A percentile compares a stretch with the other conserved stretches of the same genome.
These are phyloP conservation scores for Straminergon stramineum DNA, from an alignment of 225 moss, liverwort and hornwort genomes.

Conservation along the genomic window DNA sequence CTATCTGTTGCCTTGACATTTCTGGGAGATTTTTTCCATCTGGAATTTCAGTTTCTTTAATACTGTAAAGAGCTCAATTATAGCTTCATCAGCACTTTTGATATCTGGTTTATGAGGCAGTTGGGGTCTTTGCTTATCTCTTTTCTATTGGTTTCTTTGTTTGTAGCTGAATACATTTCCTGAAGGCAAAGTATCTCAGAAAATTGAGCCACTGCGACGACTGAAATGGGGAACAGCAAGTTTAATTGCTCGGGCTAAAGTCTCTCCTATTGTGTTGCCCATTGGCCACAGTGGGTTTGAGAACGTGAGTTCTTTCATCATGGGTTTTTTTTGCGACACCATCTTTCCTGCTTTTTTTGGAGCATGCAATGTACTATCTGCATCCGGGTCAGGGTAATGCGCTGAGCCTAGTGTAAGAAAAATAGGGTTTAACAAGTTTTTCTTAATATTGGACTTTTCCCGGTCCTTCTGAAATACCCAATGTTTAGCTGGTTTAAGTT, in stretches of 20 bases:
- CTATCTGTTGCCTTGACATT: not conserved
- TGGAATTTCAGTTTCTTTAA: not conserved
- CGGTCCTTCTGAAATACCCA: not conserved
- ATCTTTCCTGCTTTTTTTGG: not conserved
- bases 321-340: not conserved
- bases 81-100: not conserved
- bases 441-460: not conserved
- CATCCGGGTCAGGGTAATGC: not conserved
- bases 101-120: not conserved
- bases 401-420: not conserved
- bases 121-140: not conserved
- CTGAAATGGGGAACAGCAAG: conserved; percentile 97
- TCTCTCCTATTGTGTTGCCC: conserved; percentile 83
- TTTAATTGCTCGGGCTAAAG: conserved; percentile 75
- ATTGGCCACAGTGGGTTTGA: conserved; percentile 93
- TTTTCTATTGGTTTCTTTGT: not conserved
- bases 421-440: not conserved
- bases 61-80: not conserved
- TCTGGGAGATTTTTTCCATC: not conserved
- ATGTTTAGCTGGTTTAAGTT: not conserved
- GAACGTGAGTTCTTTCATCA: conserved; percentile 46
- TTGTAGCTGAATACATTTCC: conserved; percentile 87
- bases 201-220: conserved; percentile 57
- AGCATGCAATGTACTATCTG: not conserved
- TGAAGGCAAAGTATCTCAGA: conserved; percentile 87